Percentiles rank a stretch among this genome's conserved stretches.
Evolutionary conservation across 2,329 filamentous ascomycete species (phyloP).

Genomic region (Fusarium tupiense): DNA sequence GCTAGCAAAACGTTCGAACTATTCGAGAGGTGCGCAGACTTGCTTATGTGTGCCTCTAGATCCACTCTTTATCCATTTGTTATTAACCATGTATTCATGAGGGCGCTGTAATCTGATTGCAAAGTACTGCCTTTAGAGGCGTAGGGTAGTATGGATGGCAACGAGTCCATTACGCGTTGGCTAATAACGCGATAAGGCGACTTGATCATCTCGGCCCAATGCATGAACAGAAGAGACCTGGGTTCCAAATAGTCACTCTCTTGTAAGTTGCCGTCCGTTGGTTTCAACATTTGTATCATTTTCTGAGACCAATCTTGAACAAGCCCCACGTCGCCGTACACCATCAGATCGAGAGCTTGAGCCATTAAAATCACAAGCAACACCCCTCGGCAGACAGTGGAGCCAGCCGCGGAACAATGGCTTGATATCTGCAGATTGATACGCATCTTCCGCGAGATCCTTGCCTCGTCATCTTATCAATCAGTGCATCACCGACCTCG

Average conservation of each 20-base stretch:
- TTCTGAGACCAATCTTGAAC: rapidly evolving
- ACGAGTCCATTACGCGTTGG: background rate
- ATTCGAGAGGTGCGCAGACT: no score
- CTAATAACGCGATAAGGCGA: background rate
- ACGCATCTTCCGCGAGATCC: background rate
- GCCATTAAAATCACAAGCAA: background rate
- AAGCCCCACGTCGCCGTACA: background rate
- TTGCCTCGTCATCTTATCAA: slow-evolving; percentile 23
- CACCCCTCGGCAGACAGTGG: background rate
- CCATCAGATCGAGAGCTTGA: background rate
- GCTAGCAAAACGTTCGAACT: no score
- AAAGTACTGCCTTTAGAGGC: background rate
- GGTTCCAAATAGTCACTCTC: no score
- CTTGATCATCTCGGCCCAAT: rapidly evolving
- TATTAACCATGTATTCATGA: background rate
- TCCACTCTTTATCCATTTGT: no score
- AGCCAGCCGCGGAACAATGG: background rate
- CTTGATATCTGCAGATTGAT: slow-evolving; percentile 5
- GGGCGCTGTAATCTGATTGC: background rate
- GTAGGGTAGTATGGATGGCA: background rate
- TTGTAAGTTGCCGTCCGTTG: rapidly evolving
- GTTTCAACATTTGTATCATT: rapidly evolving
- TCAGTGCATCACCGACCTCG: slow-evolving; percentile 22
- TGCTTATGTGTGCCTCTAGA: no score
- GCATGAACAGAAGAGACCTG: background rate